Evolutionary conservation across 1,284 basidiomycete species (phyloP).

Genomic region (Vanrija sp.): DNA sequence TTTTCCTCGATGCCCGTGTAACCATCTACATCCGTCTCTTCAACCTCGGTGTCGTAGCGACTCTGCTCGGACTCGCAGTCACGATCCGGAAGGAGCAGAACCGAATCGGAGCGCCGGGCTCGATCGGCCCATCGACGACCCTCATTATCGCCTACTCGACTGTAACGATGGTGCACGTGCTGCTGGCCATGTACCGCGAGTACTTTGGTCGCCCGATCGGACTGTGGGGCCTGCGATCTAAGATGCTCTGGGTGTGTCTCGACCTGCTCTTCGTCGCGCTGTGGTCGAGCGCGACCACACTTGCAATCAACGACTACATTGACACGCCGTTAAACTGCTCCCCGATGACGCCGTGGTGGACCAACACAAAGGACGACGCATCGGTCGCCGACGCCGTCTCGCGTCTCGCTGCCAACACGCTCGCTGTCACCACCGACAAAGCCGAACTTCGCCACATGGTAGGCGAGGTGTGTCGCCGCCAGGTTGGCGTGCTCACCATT

Average conservation of each 20-base stretch:
- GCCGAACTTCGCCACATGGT: neutral
- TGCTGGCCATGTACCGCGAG: constrained; percentile 52
- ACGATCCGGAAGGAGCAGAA: constrained; percentile 47
- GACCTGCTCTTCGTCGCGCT: constrained; percentile 54
- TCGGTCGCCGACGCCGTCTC: neutral
- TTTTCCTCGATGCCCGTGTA: constrained; percentile 52
- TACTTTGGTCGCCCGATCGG: constrained; percentile 58
- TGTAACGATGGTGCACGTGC: constrained; percentile 53
- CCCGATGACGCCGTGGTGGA: constrained; percentile 40
- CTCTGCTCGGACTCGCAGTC: constrained; percentile 50
- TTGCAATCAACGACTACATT: constrained; percentile 56
- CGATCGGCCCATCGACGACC: constrained; percentile 55
- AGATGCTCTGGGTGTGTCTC: constrained; percentile 50
- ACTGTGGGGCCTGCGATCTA: constrained; percentile 53
- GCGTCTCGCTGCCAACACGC: neutral
- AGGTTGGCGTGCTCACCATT: constrained; percentile 47
- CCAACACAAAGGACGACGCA: neutral
- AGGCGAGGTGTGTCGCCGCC: constrained; percentile 38
- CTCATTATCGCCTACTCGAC: constrained; percentile 53
- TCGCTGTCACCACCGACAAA: neutral
- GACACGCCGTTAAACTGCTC: constrained; percentile 55
- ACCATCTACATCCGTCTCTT: constrained; percentile 54
- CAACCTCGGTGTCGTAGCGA: constrained; percentile 51
- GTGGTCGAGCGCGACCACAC: constrained; percentile 46
- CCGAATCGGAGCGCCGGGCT: constrained; percentile 38